These are phyloP conservation scores for Chlorella sp. DNA, from an alignment of 139 green algal genomes.

Conservation along the genomic window DNA sequence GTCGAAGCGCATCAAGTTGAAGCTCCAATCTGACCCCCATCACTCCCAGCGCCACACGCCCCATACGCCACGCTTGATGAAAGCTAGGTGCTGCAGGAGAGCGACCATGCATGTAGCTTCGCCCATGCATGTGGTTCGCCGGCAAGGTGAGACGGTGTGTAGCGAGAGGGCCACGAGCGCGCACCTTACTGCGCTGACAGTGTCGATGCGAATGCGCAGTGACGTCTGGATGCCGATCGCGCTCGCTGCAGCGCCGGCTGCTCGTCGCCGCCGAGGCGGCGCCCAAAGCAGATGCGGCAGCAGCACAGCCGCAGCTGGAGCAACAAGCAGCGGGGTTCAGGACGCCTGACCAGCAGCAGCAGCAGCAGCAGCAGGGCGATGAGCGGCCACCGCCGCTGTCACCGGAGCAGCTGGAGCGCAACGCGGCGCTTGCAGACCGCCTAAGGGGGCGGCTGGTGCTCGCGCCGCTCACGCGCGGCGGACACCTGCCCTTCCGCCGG, in stretches of 20 bases:
- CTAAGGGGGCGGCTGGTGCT: conserved; percentile 64
- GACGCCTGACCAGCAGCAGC: no score
- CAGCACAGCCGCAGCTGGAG: background rate
- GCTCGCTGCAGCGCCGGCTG: background rate
- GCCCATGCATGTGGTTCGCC: no score
- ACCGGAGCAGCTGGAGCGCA: conserved; percentile 19
- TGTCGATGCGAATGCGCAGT: no score
- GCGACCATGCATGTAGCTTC: background rate
- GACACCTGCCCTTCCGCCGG: conserved; percentile 76
- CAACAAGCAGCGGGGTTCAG: no score
- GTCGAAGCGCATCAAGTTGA: no score
- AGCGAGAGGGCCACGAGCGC: no score
- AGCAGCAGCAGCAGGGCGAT: background rate
- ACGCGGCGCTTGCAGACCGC: conserved; percentile 38
- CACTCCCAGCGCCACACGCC: no score
- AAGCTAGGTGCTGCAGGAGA: no score
- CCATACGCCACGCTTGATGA: no score
- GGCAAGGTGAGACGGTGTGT: no score
- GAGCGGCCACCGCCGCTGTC: background rate
- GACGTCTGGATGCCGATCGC: background rate
- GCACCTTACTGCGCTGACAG: no score
- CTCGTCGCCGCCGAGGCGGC: background rate
- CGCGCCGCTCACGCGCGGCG: conserved; percentile 59
- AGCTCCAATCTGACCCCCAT: no score
- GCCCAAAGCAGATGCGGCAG: background rate